Conservation (phyloP, 208 protist genomes). For the Leishmania aethiopica region DNA sequence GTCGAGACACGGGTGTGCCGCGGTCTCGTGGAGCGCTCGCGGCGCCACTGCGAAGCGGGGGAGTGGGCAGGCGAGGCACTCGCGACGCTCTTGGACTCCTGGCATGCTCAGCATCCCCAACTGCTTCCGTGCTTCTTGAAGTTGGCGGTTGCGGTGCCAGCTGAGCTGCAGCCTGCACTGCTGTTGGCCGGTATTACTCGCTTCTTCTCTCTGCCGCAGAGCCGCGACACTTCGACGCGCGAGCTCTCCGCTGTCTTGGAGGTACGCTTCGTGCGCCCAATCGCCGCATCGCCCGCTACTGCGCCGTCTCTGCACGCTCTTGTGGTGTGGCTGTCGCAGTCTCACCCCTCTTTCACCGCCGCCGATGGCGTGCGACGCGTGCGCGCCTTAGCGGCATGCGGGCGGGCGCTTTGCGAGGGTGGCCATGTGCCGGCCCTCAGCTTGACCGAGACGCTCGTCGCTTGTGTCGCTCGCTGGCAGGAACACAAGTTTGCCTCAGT, state of each 20-base stretch:
- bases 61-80: slow-evolving; percentile 20
- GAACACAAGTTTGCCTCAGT: slow-evolving; percentile 22
- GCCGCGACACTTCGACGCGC: slow-evolving; percentile 15
- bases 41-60: slow-evolving; percentile 7
- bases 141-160: slow-evolving; percentile 22
- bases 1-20: slow-evolving; percentile 6
- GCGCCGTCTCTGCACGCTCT: slow-evolving; percentile 11
- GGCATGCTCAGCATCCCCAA: slow-evolving; percentile 31
- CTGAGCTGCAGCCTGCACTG: slow-evolving; percentile 25
- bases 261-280: slow-evolving; percentile 1
- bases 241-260: slow-evolving; percentile 8
- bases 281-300: slow-evolving; percentile 10
- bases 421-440: slow-evolving; percentile 11
- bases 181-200: slow-evolving; percentile 14
- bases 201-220: slow-evolving; percentile 22
- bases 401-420: slow-evolving; percentile 26
- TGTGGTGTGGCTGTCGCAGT: slow-evolving; percentile 32
- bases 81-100: slow-evolving; percentile 33
- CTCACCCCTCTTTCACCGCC: slow-evolving; percentile 30
- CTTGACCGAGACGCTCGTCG: slow-evolving; percentile 30
- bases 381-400: slow-evolving; percentile 35
- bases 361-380: slow-evolving; percentile 26
- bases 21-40: slow-evolving; percentile 2
- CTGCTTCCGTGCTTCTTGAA: slow-evolving; percentile 30
- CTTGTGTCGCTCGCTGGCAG: slow-evolving; percentile 35